Evolutionary conservation across 768 basidiomycete genomes (phyloP).

Genomic region (Phylloporus scabripes): DNA sequence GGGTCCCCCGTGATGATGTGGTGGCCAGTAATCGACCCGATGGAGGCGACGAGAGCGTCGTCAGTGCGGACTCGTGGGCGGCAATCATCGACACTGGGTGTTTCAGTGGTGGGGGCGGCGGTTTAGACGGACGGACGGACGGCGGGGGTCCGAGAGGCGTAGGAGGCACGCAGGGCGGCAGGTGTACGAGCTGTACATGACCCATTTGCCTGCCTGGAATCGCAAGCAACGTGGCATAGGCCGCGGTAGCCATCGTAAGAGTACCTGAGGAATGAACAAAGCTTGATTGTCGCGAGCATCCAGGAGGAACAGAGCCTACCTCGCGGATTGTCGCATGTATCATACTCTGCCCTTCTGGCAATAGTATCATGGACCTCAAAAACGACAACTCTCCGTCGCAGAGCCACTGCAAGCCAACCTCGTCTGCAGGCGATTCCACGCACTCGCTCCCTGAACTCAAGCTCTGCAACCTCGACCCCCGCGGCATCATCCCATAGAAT

Average conservation of each 20-base stretch:
- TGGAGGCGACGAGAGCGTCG: slow-evolving; percentile 69
- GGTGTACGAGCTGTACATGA: slow-evolving; percentile 81
- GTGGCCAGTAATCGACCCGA: slow-evolving; percentile 81
- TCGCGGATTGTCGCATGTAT: slow-evolving; percentile 81
- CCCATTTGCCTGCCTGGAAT: slow-evolving; percentile 84
- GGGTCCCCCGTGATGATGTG: slow-evolving; percentile 75
- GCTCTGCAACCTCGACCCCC: slow-evolving; percentile 75
- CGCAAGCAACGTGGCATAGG: slow-evolving; percentile 74
- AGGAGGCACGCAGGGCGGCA: slow-evolving; percentile 72
- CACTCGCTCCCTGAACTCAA: slow-evolving; percentile 84
- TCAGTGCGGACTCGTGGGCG: slow-evolving; percentile 76
- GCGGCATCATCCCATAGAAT: slow-evolving; percentile 82
- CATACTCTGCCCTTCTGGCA: slow-evolving; percentile 68
- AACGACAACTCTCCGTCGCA: slow-evolving; percentile 72
- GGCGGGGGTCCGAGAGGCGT: slow-evolving; percentile 51
- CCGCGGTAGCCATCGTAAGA: slow-evolving; percentile 71
- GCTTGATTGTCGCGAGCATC: slow-evolving; percentile 1
- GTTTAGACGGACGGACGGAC: slow-evolving; percentile 46
- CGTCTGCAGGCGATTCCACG: slow-evolving; percentile 74
- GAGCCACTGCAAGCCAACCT: slow-evolving; percentile 79
- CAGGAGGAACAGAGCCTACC: slow-evolving; percentile 42
- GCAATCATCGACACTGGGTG: slow-evolving; percentile 75
- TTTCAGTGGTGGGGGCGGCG: slow-evolving; percentile 52
- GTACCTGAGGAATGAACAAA: slow-evolving; percentile 48
- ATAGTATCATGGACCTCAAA: slow-evolving; percentile 66